Conservation (phyloP, 768 basidiomycete species). For the Termitomyces sp. region DNA sequence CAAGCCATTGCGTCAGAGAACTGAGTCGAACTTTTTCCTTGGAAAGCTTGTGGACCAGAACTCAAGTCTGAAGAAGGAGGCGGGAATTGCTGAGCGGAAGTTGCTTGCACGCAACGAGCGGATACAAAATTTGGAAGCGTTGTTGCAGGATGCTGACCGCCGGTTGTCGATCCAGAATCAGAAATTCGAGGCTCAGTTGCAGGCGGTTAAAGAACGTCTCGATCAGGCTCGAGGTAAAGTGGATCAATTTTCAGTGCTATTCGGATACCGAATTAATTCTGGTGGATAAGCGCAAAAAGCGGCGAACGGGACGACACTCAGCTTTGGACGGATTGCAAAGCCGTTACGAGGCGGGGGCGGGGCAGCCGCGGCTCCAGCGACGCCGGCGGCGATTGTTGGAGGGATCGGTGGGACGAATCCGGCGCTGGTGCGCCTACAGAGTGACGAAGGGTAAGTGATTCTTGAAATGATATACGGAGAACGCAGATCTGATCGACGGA, state of each 20-base stretch:
- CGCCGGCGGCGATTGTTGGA: slow-evolving; percentile 35
- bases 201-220: slow-evolving; percentile 86
- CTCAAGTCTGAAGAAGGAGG: slow-evolving; percentile 94
- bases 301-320: slow-evolving; percentile 63
- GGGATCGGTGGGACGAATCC: slow-evolving; percentile 56
- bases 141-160: slow-evolving; percentile 92
- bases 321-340: slow-evolving; percentile 94
- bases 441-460: slow-evolving; percentile 58
- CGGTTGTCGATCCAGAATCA: slow-evolving; percentile 89
- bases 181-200: slow-evolving; percentile 92
- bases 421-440: slow-evolving; percentile 62
- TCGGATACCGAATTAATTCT: slow-evolving; percentile 8
- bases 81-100: slow-evolving; percentile 94
- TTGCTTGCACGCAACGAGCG: slow-evolving; percentile 94
- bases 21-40: slow-evolving; percentile 2
- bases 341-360: slow-evolving; percentile 94
- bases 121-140: slow-evolving; percentile 91
- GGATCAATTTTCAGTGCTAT: slow-evolving; percentile 9
- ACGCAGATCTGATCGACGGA: slow-evolving; percentile 9
- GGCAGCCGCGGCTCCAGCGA: slow-evolving; percentile 34
- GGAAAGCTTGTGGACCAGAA: slow-evolving; percentile 95
- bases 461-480: slow-evolving; percentile 13
- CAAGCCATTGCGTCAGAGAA: not conserved
- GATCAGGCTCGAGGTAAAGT: slow-evolving; percentile 86
- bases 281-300: slow-evolving; percentile 67